Conservation (phyloP, 345 rosid species). For the Arabis hirsuta region DNA sequence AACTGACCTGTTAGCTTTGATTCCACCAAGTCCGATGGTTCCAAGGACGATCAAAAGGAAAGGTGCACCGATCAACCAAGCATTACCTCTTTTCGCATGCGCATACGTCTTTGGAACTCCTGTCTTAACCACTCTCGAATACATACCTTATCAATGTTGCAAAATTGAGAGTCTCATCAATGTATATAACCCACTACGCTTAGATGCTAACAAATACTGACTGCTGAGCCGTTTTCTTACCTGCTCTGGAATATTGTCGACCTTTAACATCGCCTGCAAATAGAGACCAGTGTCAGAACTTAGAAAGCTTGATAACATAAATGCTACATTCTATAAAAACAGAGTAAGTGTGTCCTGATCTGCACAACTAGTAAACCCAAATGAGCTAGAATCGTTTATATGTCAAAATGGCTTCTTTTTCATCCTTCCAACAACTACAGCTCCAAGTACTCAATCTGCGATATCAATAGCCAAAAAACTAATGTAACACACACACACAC, state of each 20-base stretch:
- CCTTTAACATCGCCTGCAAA: constrained; percentile 33
- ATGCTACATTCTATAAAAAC: constrained; percentile 16
- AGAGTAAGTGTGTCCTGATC: constrained; percentile 40
- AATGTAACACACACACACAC: too few species aligned
- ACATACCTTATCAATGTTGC: constrained; percentile 46
- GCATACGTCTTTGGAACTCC: constrained; percentile 61
- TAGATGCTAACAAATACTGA: constrained; percentile 38
- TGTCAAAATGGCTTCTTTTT: too few species aligned
- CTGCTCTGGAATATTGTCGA: constrained; percentile 48
- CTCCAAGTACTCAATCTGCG: too few species aligned
- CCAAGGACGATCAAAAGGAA: constrained; percentile 65
- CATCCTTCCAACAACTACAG: too few species aligned
- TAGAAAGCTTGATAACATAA: neutral
- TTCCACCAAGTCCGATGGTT: constrained; percentile 75
- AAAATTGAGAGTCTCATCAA: neutral
- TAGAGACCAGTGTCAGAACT: constrained; percentile 3
- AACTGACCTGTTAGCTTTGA: constrained; percentile 65
- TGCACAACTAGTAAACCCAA: constrained; percentile 47
- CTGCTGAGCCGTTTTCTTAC: constrained; percentile 33
- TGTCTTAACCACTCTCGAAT: constrained; percentile 65
- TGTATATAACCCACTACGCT: constrained; percentile 48
- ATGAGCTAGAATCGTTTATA: constrained; percentile 27
- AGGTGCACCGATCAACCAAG: constrained; percentile 58
- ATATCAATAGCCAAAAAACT: too few species aligned
- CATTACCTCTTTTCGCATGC: constrained; percentile 62